Base-by-base conservation (phyloP, 805 yeast species). In the Yamadazyma insecticola region DNA sequence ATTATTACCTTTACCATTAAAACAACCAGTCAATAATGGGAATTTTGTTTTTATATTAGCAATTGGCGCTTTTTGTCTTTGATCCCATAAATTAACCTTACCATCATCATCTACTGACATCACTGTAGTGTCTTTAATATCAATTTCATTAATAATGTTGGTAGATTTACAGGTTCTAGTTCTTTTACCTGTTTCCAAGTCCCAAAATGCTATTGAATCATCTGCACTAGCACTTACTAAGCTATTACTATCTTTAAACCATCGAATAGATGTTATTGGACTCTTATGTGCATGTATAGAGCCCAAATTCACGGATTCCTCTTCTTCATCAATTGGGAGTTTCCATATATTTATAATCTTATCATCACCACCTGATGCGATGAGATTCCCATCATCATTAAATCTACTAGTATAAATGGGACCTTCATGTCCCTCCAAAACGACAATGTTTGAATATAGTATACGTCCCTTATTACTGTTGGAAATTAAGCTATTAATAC, bases 41-140 rank as follows among this genome's bases (percentile, higher is more conserved):
- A 63, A 80, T 2, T 67, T 67, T 0, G 79, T 67, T 14, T 57
- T 50, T 32, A 76, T 55, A 6, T 43, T 45, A 2, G 50, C 40
- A 1, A 68, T 57, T 2, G 70, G 59, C 2, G 45, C 43, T 42
- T 74, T 79, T n/a, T 69, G 62, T 34, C 87, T 56, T 15, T 63
- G 53, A 42, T 85, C 95, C 90, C 90, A 85, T 1, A 79, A 30
- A 6, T 60, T 59, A 1, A 73, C 60, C 3, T 55, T 37, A 0
- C 88, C 86, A 44, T 79, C 87, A 43, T 85, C 95, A 7, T 79
- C 67, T 4, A 74, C 85, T 22, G 84, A 71, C 8, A 50, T 32
- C 2, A 72, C 67, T 1, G 56, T 33, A 26, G 60, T 51, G 33
- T 42, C 47, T 36, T 47, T 35, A 8, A 51, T 48, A 14, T 52